Evolutionary conservation across 768 basidiomycete genomes (phyloP).

Genomic region (Mycena belliarum): DNA sequence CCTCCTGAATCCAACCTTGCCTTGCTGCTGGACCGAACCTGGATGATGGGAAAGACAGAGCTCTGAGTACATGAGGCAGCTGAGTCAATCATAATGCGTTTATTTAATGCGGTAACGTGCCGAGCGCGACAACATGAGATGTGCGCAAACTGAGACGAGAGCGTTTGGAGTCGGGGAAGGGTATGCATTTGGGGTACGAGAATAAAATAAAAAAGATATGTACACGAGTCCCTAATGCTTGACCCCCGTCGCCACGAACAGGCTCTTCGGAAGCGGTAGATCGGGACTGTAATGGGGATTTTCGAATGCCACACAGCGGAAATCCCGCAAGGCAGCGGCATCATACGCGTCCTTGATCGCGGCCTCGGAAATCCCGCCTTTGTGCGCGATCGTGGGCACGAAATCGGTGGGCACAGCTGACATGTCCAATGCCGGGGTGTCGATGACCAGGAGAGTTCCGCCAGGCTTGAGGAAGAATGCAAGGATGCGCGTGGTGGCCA

Average conservation of each 20-base stretch:
- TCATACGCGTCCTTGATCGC: slow-evolving; percentile 27
- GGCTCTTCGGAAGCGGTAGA: slow-evolving; percentile 8
- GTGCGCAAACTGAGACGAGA: too few relatives aligned
- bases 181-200: too few relatives aligned
- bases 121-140: too few relatives aligned
- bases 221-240: background rate
- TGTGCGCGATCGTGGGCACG: slow-evolving; percentile 28
- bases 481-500: slow-evolving; percentile 48
- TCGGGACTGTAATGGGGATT: slow-evolving; percentile 10
- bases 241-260: slow-evolving; percentile 14
- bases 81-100: too few relatives aligned
- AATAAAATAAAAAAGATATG: background rate
- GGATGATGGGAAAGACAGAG: too few relatives aligned
- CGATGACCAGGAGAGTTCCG: slow-evolving; percentile 56
- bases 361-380: slow-evolving; percentile 30
- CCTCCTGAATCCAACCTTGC: too few relatives aligned
- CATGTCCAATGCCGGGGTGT: slow-evolving; percentile 40
- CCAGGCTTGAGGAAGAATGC: slow-evolving; percentile 54
- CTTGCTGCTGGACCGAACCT: too few relatives aligned
- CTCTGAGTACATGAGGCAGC: too few relatives aligned
- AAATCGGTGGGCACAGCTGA: slow-evolving; percentile 28
- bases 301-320: slow-evolving; percentile 17
- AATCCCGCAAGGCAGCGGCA: slow-evolving; percentile 25
- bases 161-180: too few relatives aligned
- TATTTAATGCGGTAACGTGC: too few relatives aligned